Conservation (phyloP, 805 yeast species). For the Isabelozyma gotoi region DNA sequence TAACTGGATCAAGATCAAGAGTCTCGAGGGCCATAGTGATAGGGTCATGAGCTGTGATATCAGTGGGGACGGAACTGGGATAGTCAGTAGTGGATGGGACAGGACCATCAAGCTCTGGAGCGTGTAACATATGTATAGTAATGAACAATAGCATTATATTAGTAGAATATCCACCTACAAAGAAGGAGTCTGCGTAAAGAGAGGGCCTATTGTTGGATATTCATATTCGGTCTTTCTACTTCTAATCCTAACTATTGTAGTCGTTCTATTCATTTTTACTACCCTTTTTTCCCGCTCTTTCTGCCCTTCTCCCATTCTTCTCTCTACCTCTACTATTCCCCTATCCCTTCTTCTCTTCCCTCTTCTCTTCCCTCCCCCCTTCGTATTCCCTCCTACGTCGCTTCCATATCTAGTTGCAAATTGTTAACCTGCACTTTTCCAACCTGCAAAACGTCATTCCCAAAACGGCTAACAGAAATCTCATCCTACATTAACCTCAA, state of each 20-base stretch:
- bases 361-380: not conserved
- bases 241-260: no score
- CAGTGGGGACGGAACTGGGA: slow-evolving; percentile 32
- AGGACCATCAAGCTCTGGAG: slow-evolving; percentile 69
- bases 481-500: not conserved
- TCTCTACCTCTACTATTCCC: not conserved
- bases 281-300: no score
- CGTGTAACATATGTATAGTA: slow-evolving; percentile 1
- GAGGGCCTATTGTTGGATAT: no score
- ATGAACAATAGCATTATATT: not conserved
- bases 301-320: no score
- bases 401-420: not conserved
- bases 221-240: no score
- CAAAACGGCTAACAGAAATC: not conserved
- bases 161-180: no score
- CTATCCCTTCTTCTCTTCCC: not conserved
- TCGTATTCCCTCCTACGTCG: no score
- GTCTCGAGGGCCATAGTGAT: slow-evolving; percentile 58
- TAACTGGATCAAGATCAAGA: slow-evolving; percentile 60
- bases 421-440: not conserved
- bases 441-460: not conserved
- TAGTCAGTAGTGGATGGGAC: slow-evolving; percentile 83
- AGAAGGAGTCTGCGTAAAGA: no score
- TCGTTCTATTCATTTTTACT: no score
- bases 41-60: slow-evolving; percentile 73